Evolutionary conservation across 169 alveolate species (phyloP).

Genomic region (Cryptosporidium sp.): DNA sequence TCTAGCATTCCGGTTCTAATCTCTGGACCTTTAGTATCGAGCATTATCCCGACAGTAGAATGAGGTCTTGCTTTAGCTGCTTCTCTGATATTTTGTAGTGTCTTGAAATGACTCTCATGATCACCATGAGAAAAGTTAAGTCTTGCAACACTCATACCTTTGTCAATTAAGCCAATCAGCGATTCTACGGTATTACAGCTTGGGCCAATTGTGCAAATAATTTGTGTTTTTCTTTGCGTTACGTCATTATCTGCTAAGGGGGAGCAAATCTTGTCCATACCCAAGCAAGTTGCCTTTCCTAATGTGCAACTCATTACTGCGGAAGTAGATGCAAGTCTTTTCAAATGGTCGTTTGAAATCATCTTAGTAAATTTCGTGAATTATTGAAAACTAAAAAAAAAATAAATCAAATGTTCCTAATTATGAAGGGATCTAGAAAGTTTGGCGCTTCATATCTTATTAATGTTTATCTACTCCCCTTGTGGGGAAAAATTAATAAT

Average conservation of each 20-base stretch:
- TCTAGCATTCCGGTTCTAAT: constrained; percentile 96
- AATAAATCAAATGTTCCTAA: background rate
- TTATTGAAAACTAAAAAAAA: background rate
- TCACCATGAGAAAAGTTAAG: constrained; percentile 98
- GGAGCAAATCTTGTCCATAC: constrained; percentile 72
- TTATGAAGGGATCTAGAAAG: background rate
- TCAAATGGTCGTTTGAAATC: constrained; percentile 54
- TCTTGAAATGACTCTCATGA: constrained; percentile 93
- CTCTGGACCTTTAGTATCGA: constrained; percentile 99
- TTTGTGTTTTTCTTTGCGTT: constrained; percentile 91
- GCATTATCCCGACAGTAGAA: constrained; percentile 91
- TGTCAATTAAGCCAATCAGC: constrained; percentile 91
- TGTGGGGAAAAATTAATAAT: constrained; percentile 15
- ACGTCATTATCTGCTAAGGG: constrained; percentile 64
- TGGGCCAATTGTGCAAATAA: constrained; percentile 98
- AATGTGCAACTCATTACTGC: constrained; percentile 72
- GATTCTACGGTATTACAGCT: constrained; percentile 93
- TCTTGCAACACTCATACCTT: constrained; percentile 98
- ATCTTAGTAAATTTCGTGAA: background rate
- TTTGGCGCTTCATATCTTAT: constrained; percentile 29
- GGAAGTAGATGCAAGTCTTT: constrained; percentile 70
- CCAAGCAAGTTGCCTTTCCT: constrained; percentile 68
- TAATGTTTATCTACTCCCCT: background rate
- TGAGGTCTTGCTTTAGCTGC: constrained; percentile 94
- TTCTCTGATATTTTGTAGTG: constrained; percentile 88